phyloP scores from a whole-genome alignment of 352 stramenopile genomes.

The Globisporangium abappressorium region DNA sequence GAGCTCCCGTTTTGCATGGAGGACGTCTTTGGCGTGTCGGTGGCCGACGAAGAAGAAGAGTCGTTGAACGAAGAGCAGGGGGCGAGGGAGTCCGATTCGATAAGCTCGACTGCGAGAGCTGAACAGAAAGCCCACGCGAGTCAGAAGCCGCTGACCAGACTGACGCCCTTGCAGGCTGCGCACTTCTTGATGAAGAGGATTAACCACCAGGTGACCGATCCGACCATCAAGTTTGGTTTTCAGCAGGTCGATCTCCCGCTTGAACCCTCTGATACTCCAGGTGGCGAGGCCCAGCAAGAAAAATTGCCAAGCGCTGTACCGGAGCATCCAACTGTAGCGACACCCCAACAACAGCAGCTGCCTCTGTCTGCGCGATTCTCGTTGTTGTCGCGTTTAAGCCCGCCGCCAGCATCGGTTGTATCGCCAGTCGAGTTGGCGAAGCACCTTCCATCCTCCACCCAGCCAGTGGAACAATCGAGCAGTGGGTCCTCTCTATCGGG shows the following conservation, averaged over 20 bases:
- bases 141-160: background rate
- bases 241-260: background rate
- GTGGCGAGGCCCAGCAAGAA: too few relatives aligned
- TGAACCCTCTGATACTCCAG: background rate
- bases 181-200: conserved; percentile 4
- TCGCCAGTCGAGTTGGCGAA: background rate
- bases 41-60: background rate
- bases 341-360: background rate
- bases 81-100: background rate
- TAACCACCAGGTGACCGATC: background rate
- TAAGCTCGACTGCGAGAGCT: background rate
- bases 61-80: background rate
- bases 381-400: background rate
- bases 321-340: background rate
- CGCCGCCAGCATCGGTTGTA: background rate
- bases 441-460: background rate
- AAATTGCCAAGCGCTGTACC: background rate
- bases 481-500: background rate
- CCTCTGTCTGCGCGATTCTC: background rate
- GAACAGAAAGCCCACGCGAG: background rate
- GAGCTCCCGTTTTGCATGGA: conserved; percentile 17
- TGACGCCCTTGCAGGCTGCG: background rate
- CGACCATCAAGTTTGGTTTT: conserved; percentile 11
- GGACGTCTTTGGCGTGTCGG: background rate
- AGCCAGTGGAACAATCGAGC: background rate